These are phyloP conservation scores for Cucumis cinereus DNA, from an alignment of 306 rosid species.

Conservation along the genomic window DNA sequence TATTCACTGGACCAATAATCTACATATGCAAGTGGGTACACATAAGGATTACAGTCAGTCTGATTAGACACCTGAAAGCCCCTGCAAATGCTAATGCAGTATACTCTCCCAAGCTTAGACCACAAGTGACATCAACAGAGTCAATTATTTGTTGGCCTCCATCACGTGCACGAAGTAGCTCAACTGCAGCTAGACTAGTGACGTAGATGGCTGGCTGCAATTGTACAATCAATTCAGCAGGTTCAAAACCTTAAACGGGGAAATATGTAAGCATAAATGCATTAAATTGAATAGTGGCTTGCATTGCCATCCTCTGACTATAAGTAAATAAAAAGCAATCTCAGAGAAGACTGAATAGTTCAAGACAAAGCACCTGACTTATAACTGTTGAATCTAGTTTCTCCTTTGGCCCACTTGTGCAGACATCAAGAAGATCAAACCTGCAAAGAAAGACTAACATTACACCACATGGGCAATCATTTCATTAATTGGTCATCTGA, in stretches of 20 bases:
- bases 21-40: not conserved
- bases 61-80: constrained; percentile 61
- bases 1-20: not conserved
- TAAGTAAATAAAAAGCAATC: not conserved
- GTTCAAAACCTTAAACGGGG: not conserved
- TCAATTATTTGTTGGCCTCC: constrained; percentile 93
- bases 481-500: not conserved
- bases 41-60: not conserved
- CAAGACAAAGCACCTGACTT: constrained; percentile 51
- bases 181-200: constrained; percentile 95
- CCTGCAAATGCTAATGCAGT: constrained; percentile 94
- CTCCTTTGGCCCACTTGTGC: constrained; percentile 89
- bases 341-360: not conserved
- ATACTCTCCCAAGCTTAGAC: constrained; percentile 93
- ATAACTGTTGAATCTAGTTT: constrained; percentile 80
- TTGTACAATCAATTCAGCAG: not conserved
- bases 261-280: not conserved
- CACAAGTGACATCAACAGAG: constrained; percentile 88
- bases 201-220: constrained; percentile 98
- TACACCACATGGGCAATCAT: not conserved
- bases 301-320: not conserved
- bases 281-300: not conserved
- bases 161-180: constrained; percentile 69
- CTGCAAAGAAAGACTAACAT: constrained; percentile 22
- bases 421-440: constrained; percentile 87